Evolutionary conservation across 129 eudicot species (phyloP).

Genomic region (Tagetes erecta): DNA sequence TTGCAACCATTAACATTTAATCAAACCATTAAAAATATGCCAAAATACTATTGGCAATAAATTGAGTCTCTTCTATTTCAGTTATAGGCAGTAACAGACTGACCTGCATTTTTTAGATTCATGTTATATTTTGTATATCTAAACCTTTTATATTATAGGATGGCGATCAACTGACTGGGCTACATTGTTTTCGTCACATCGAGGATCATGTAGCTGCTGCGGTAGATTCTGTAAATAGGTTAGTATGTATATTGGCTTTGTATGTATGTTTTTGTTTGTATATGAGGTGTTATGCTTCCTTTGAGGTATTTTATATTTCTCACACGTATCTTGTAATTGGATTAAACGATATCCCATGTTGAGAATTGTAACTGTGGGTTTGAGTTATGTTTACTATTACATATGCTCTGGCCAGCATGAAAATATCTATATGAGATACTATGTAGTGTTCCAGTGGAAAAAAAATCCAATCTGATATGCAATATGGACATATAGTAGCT

Average conservation of each 20-base stretch:
- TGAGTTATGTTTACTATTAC: neutral
- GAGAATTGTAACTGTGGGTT: neutral
- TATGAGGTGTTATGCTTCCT: conserved; percentile 8
- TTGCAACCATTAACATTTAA: neutral
- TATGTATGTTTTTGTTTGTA: neutral
- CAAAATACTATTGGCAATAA: neutral
- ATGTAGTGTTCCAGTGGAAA: neutral
- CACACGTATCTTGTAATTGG: neutral
- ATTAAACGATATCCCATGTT: neutral
- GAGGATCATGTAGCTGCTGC: conserved; percentile 82
- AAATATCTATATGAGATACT: neutral
- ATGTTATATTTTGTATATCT: conserved; percentile 7
- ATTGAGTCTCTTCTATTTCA: neutral
- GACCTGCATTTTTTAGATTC: neutral
- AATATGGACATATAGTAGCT: neutral
- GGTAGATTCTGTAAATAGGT: conserved; percentile 86
- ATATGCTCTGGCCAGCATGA: neutral
- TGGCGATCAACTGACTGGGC: conserved; percentile 86
- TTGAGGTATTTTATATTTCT: conserved; percentile 1
- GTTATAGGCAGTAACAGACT: neutral
- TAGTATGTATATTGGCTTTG: conserved; percentile 32
- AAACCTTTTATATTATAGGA: conserved; percentile 44
- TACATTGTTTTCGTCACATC: conserved; percentile 97
- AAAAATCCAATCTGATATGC: neutral
- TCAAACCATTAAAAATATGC: neutral